These are phyloP conservation scores for Candida loeiensis DNA, from an alignment of 805 yeast genomes.

Conservation along the genomic window DNA sequence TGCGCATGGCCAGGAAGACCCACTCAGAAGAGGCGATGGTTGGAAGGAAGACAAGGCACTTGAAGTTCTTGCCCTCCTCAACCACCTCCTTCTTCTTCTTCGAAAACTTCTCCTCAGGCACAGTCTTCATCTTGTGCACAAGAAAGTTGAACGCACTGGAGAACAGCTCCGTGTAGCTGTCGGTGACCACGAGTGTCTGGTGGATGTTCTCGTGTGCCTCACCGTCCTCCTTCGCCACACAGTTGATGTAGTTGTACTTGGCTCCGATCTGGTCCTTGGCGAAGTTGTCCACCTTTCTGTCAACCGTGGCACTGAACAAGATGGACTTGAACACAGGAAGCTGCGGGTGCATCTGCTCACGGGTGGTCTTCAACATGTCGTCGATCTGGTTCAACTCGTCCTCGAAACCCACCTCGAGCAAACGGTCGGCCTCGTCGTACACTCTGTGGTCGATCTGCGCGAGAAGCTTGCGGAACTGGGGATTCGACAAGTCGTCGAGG, in stretches of 20 bases:
- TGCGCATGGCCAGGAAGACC: conserved; percentile 28
- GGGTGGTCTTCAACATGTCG: conserved; percentile 38
- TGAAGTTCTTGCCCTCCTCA: conserved; percentile 40
- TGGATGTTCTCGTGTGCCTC: conserved; percentile 71
- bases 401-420: conserved; percentile 78
- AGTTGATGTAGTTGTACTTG: conserved; percentile 61
- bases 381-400: conserved; percentile 60
- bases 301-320: conserved; percentile 87
- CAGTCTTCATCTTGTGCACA: conserved; percentile 29
- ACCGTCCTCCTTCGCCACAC: conserved; percentile 71
- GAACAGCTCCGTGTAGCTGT: conserved; percentile 54
- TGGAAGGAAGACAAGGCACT: conserved; percentile 80
- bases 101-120: background rate
- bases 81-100: background rate
- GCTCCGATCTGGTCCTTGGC: conserved; percentile 56
- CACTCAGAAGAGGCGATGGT: conserved; percentile 68
- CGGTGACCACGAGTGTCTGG: conserved; percentile 59
- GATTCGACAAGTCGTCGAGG: conserved; percentile 52
- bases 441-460: conserved; percentile 58
- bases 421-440: conserved; percentile 89
- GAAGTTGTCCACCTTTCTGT: conserved; percentile 58
- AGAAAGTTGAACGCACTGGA: conserved; percentile 55
- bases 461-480: conserved; percentile 45
- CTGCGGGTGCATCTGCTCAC: conserved; percentile 19
- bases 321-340: conserved; percentile 51